phyloP scores from a whole-genome alignment of 2,329 filamentous ascomycete species.

The Aspergillus unguis region DNA sequence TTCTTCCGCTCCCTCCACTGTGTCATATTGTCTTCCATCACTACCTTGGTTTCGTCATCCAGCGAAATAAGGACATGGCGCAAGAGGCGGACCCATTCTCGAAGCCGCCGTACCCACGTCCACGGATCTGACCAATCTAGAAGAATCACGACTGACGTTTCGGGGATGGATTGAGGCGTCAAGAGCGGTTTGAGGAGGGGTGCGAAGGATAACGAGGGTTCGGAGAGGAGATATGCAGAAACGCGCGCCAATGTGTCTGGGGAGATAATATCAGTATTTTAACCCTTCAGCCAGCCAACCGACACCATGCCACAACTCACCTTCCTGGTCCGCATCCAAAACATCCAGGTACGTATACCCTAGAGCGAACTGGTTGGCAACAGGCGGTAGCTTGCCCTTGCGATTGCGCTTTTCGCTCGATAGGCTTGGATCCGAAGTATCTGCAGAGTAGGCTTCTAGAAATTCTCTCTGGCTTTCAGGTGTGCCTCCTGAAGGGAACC shows the following conservation, averaged over 20 bases:
- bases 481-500: slow-evolving; percentile 61
- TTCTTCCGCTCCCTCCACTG: slow-evolving; percentile 74
- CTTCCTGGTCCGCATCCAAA: slow-evolving; percentile 88
- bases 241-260: slow-evolving; percentile 80
- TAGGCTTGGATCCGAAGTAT: slow-evolving; percentile 40
- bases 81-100: slow-evolving; percentile 84
- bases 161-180: slow-evolving; percentile 76
- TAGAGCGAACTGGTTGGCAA: slow-evolving; percentile 87
- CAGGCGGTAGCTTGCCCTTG: slow-evolving; percentile 65
- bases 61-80: slow-evolving; percentile 71
- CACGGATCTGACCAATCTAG: slow-evolving; percentile 94
- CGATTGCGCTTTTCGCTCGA: slow-evolving; percentile 47
- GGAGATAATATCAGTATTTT: neutral
- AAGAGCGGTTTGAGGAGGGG: slow-evolving; percentile 80
- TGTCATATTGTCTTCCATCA: slow-evolving; percentile 82
- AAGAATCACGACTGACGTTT: slow-evolving; percentile 85
- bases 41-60: slow-evolving; percentile 71
- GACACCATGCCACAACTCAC: slow-evolving; percentile 42
- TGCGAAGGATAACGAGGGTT: slow-evolving; percentile 76
- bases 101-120: slow-evolving; percentile 83
- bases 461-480: slow-evolving; percentile 83
- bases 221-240: slow-evolving; percentile 83
- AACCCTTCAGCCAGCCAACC: no score
- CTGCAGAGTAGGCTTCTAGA: slow-evolving; percentile 57
- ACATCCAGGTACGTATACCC: slow-evolving; percentile 96